Evolutionary conservation across 2,329 filamentous ascomycete genomes (phyloP).

Genomic region (Apiospora koreana): DNA sequence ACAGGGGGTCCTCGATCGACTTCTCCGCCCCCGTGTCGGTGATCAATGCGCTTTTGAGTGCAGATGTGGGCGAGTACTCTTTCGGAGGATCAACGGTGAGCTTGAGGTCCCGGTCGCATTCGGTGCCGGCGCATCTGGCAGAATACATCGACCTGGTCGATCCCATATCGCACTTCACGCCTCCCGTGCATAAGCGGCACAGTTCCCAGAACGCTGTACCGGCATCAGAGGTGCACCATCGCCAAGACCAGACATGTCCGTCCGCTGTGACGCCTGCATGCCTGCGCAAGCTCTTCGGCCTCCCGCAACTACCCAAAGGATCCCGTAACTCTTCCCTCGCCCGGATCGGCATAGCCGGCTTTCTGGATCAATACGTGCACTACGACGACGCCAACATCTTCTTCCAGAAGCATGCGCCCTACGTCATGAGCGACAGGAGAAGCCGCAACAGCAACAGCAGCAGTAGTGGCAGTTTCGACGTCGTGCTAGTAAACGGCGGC

Average conservation of each 20-base stretch:
- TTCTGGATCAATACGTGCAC: slow-evolving; percentile 50
- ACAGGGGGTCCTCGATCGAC: slow-evolving; percentile 43
- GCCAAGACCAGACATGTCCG: slow-evolving; percentile 27
- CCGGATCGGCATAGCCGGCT: slow-evolving; percentile 49
- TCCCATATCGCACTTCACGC: slow-evolving; percentile 52
- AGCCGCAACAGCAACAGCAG: slow-evolving; percentile 29
- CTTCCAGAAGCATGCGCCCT: slow-evolving; percentile 36
- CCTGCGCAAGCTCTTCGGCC: slow-evolving; percentile 10
- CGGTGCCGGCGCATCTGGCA: slow-evolving; percentile 41
- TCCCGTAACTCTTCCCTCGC: slow-evolving; percentile 32
- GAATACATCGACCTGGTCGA: slow-evolving; percentile 47
- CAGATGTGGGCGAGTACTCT: slow-evolving; percentile 42
- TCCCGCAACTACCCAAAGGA: slow-evolving; percentile 35
- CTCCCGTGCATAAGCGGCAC: slow-evolving; percentile 25
- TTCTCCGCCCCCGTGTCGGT: slow-evolving; percentile 41
- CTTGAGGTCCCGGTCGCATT: slow-evolving; percentile 46
- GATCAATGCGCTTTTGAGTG: slow-evolving; percentile 42
- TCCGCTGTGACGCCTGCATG: slow-evolving; percentile 22
- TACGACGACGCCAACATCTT: slow-evolving; percentile 43
- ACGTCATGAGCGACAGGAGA: slow-evolving; percentile 29
- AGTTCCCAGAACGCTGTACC: neutral
- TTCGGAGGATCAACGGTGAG: slow-evolving; percentile 39
- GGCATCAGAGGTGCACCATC: neutral
- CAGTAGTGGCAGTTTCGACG: slow-evolving; percentile 34
- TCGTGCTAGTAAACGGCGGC: slow-evolving; percentile 20